phyloP scores from a whole-genome alignment of 2,329 filamentous ascomycete species.

The Botrytis sinoallii region DNA sequence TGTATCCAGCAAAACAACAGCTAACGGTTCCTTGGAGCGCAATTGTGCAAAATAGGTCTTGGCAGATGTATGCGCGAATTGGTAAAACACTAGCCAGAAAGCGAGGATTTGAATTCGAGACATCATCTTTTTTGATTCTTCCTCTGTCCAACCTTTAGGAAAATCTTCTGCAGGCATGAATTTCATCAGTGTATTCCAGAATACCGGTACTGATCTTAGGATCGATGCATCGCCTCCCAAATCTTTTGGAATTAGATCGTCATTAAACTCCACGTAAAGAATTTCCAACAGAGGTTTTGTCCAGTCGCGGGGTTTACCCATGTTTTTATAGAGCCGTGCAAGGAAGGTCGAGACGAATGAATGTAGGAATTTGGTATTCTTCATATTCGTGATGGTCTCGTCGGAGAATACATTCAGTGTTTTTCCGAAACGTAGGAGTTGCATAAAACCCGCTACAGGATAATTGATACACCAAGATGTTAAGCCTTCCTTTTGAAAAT shows the following conservation, averaged over 20 bases:
- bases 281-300: not conserved
- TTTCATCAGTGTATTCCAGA: not conserved
- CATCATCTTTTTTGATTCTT: not conserved
- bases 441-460: not conserved
- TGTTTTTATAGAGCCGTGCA: not conserved
- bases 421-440: not conserved
- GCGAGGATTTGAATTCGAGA: not conserved
- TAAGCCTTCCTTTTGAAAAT: not conserved
- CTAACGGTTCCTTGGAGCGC: not conserved
- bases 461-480: conserved; percentile 5
- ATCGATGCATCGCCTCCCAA: not conserved
- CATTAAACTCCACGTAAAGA: not conserved
- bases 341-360: not conserved
- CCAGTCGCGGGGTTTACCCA: not conserved
- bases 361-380: not conserved
- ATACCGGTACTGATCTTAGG: not conserved
- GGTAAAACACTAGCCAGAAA: conserved; percentile 3
- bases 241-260: not conserved
- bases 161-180: not conserved
- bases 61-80: not conserved
- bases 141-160: not conserved
- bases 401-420: not conserved
- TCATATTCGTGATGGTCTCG: not conserved
- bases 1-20: not conserved
- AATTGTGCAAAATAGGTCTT: not conserved